phyloP scores from a whole-genome alignment of 768 basidiomycete genomes.

The Boletus insuetus region DNA sequence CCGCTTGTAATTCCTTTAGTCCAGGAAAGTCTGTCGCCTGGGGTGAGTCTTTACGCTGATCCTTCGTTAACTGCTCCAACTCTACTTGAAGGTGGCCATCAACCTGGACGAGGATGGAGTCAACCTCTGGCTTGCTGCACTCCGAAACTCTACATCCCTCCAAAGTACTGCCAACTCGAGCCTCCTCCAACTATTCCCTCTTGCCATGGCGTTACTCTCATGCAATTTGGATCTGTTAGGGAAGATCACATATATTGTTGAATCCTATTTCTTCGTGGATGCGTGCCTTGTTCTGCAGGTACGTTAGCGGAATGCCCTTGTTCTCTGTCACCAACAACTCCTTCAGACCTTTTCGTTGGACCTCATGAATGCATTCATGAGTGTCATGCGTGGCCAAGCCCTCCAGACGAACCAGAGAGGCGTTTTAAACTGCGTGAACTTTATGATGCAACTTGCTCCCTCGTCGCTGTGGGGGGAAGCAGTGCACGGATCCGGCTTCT shows the following conservation, averaged over 20 bases:
- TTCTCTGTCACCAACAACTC: background rate
- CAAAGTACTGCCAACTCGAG: constrained; percentile 46
- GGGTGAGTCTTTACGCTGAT: constrained; percentile 35
- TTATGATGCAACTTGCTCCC: constrained; percentile 64
- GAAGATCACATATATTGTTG: constrained; percentile 60
- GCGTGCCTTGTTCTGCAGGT: constrained; percentile 62
- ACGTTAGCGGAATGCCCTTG: constrained; percentile 10
- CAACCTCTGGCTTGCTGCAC: constrained; percentile 67
- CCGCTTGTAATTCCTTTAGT: constrained; percentile 62
- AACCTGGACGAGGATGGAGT: constrained; percentile 80
- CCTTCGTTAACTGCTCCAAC: background rate
- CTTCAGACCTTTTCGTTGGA: constrained; percentile 51
- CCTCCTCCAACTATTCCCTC: constrained; percentile 65
- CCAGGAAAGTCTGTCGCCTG: constrained; percentile 58
- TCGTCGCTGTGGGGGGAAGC: constrained; percentile 67
- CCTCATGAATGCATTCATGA: constrained; percentile 54
- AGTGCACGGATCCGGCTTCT: constrained; percentile 72
- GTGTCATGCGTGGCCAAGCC: constrained; percentile 49
- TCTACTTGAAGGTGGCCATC: constrained; percentile 49
- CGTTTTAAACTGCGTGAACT: constrained; percentile 54
- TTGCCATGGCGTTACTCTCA: constrained; percentile 56
- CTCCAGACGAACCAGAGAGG: constrained; percentile 57
- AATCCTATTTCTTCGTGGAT: constrained; percentile 80
- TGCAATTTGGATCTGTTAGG: constrained; percentile 75
- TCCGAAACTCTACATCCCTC: constrained; percentile 61